These are phyloP conservation scores for Schizochytrium sp. DNA, from an alignment of 108 stramenopile species.

Conservation along the genomic window DNA sequence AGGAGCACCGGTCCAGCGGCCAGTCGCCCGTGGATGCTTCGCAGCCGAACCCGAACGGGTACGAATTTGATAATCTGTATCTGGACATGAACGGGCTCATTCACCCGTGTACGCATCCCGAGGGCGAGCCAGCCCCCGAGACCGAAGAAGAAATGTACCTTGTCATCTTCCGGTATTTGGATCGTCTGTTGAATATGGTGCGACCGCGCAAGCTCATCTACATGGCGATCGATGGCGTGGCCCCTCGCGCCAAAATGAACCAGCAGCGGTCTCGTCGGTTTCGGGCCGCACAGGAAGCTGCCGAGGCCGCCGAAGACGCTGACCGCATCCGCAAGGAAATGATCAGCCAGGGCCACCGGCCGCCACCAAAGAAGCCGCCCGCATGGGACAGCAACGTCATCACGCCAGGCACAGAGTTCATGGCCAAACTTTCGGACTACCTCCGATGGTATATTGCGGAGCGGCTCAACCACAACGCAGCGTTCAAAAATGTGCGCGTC, in stretches of 20 bases:
- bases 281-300: slow-evolving; percentile 84
- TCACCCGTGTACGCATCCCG: slow-evolving; percentile 96
- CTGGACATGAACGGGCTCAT: slow-evolving; percentile 99
- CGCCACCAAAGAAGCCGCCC: neutral
- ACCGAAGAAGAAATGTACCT: slow-evolving; percentile 95
- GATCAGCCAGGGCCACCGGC: slow-evolving; percentile 53
- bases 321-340: slow-evolving; percentile 66
- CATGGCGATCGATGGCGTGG: slow-evolving; percentile 91
- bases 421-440: slow-evolving; percentile 59
- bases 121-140: slow-evolving; percentile 70
- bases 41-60: slow-evolving; percentile 68
- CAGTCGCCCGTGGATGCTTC: slow-evolving; percentile 74
- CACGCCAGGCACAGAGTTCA: slow-evolving; percentile 80
- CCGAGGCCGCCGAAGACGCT: slow-evolving; percentile 73
- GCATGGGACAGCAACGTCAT: slow-evolving; percentile 95
- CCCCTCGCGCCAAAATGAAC: slow-evolving; percentile 98
- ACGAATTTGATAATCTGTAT: slow-evolving; percentile 89
- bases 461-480: slow-evolving; percentile 66
- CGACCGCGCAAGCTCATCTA: slow-evolving; percentile 76
- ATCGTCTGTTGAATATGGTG: slow-evolving; percentile 68
- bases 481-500: slow-evolving; percentile 75
- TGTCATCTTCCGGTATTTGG: slow-evolving; percentile 78
- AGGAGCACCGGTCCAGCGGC: slow-evolving; percentile 43
- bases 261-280: slow-evolving; percentile 89
- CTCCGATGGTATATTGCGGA: slow-evolving; percentile 59